Percentiles rank a stretch among this genome's conserved stretches.
These are phyloP conservation scores for Vigna unguiculata DNA, from an alignment of 306 rosid genomes.

Conservation along the genomic window DNA sequence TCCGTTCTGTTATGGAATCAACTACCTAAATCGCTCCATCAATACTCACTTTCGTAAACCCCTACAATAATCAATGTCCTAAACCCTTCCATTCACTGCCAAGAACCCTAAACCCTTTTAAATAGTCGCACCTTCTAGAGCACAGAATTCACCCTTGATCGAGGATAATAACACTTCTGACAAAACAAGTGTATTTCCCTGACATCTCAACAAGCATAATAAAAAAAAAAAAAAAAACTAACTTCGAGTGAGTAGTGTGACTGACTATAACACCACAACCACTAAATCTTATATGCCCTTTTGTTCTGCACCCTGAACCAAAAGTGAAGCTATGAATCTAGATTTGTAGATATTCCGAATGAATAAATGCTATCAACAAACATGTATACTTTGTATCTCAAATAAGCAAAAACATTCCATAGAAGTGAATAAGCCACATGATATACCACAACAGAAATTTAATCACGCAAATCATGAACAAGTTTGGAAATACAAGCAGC, in stretches of 20 bases:
- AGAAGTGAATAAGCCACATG: background rate
- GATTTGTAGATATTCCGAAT: slow-evolving; percentile 14
- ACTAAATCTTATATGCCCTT: background rate
- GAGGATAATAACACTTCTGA: background rate
- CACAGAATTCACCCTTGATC: background rate
- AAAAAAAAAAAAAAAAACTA: background rate
- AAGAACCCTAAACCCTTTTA: background rate
- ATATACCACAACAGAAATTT: background rate
- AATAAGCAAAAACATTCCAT: background rate
- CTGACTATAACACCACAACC: background rate
- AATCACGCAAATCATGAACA: background rate
- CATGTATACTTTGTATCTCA: background rate
- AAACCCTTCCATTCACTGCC: background rate
- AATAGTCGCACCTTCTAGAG: background rate
- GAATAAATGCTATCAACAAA: background rate
- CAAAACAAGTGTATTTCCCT: background rate
- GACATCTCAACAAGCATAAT: slow-evolving; percentile 8
- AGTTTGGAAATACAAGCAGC: background rate
- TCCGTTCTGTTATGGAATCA: background rate
- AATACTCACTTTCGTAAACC: too few relatives aligned
- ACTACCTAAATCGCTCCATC: background rate
- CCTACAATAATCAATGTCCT: background rate
- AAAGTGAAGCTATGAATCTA: slow-evolving; percentile 20
- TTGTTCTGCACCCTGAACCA: slow-evolving; percentile 11
- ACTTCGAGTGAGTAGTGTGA: background rate